phyloP scores from a whole-genome alignment of 2,329 filamentous ascomycete species.

The Coniochaeta pulveracea region DNA sequence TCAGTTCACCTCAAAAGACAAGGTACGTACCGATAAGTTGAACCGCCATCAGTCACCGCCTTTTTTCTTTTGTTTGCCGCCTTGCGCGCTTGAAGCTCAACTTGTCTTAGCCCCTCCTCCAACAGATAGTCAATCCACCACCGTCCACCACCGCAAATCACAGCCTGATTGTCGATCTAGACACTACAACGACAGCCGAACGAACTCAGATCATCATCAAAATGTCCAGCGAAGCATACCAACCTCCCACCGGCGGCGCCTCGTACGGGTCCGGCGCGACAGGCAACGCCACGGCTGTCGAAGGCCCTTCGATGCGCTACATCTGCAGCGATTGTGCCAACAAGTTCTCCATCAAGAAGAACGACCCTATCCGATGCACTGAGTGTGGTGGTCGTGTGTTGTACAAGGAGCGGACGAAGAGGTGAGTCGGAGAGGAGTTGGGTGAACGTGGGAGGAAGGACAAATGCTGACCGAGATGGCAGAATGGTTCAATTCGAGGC shows the following conservation, averaged over 20 bases:
- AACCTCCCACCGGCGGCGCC: conserved; percentile 50
- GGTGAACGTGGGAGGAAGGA: background rate
- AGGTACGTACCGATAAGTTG: too few species aligned
- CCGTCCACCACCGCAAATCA: too few species aligned
- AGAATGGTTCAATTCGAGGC: conserved; percentile 99
- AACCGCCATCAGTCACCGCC: conserved; percentile 9
- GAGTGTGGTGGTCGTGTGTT: conserved; percentile 91
- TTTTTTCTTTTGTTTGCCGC: conserved; percentile 6
- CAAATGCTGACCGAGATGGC: conserved; percentile 12
- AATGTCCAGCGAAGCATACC: conserved; percentile 69
- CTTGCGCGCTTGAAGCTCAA: conserved; percentile 3
- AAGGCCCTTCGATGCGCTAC: conserved; percentile 51
- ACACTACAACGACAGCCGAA: too few species aligned
- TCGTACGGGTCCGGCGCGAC: conserved; percentile 21
- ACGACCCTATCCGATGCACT: conserved; percentile 76
- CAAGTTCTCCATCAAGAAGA: conserved; percentile 63
- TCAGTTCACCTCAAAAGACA: too few species aligned
- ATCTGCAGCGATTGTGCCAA: conserved; percentile 77
- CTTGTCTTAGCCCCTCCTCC: too few species aligned
- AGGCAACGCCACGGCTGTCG: conserved; percentile 26
- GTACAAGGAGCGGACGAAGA: conserved; percentile 96
- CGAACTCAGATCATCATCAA: background rate
- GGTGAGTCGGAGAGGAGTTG: conserved; percentile 45
- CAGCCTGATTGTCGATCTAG: too few species aligned
- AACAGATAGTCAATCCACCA: too few species aligned